Evolutionary conservation across 2,329 filamentous ascomycete species (phyloP), one percentile per base, ranked within the genome.

Genomic region (Xylaria digitata): DNA sequence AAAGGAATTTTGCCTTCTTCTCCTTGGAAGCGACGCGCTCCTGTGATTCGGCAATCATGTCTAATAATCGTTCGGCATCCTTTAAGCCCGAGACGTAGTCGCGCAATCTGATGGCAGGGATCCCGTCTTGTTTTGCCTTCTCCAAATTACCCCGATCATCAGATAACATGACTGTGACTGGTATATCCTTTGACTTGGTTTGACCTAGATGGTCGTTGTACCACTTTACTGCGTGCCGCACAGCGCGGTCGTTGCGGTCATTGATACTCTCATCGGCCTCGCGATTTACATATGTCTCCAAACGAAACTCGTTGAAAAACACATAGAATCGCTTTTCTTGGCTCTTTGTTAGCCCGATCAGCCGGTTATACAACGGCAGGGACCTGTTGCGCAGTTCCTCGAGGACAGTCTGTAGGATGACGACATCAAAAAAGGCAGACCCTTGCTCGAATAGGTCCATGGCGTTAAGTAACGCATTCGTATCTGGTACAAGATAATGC

Each of bases 311-410:
- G 79, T 99, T 99, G 87, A 98, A 98, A 79, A 99, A 99, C 59
- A 99, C 93, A 76, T 98, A 97, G 78, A 97, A 98, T 61, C 95
- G 89, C 84, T 99, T 99, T 71, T 97, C 94, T 74, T 97, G 94
- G 76, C 95, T 97, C 80, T 95, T 97, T 45, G 94, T 97, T 70
- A 99, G 84, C 23, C 92, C 90, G 72, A 98, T 89, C 56, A 99
- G 84, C 45, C 96, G 92, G 79, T 97, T 97, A 82, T 98, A 99
- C 43, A 99, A 87, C 48, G 96, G 96, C 68, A 98, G 81, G 13
- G 95, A 98, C 73, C 94, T 89, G 78, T 97, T 97, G 77, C 94
- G 92, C 67, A 99, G 87, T 82, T 99, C 96, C 80, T 99, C 96
- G 15, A 99, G 88, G 5, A 99, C 96, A 1, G 95, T 97, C 80